Conservation (phyloP, 805 yeast species). For the Candida vartiovaarae region DNA sequence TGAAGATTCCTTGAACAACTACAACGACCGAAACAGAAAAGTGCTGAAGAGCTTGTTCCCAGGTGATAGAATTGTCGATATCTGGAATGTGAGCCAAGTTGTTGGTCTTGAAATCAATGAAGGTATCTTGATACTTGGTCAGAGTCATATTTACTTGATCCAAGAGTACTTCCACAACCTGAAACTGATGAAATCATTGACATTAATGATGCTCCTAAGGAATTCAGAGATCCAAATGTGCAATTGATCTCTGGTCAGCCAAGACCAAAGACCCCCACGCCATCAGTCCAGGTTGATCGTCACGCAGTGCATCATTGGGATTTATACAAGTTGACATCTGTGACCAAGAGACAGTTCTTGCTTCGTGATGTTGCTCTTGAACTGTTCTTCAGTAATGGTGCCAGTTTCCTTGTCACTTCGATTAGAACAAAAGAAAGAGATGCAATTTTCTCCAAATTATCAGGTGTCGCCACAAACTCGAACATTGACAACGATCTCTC, state of each 20-base stretch:
- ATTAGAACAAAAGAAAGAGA: constrained; percentile 49
- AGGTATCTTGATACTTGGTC: constrained; percentile 67
- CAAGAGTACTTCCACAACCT: constrained; percentile 56
- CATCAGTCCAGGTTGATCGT: constrained; percentile 19
- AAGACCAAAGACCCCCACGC: constrained; percentile 7
- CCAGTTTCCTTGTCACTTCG: constrained; percentile 63
- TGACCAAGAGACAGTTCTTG: constrained; percentile 68
- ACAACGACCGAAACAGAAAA: constrained; percentile 68
- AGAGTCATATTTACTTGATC: constrained; percentile 56
- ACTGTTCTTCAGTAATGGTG: constrained; percentile 66
- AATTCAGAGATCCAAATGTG: constrained; percentile 61
- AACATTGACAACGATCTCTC: constrained; percentile 49
- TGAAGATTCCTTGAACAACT: constrained; percentile 25
- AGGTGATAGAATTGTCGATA: constrained; percentile 62
- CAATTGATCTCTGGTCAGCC: constrained; percentile 52
- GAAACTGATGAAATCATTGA: constrained; percentile 52
- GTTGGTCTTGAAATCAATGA: constrained; percentile 73
- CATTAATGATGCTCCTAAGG: constrained; percentile 55
- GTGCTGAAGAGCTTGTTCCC: constrained; percentile 60
- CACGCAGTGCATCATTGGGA: constrained; percentile 58
- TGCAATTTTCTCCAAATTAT: constrained; percentile 41
- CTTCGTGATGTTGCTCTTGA: constrained; percentile 79
- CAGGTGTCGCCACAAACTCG: constrained; percentile 40
- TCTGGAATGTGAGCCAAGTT: constrained; percentile 72
- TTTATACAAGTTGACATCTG: constrained; percentile 48